Base-by-base conservation (phyloP, 2,329 filamentous ascomycete genomes). In the Beauveria scarabaeidicola region DNA sequence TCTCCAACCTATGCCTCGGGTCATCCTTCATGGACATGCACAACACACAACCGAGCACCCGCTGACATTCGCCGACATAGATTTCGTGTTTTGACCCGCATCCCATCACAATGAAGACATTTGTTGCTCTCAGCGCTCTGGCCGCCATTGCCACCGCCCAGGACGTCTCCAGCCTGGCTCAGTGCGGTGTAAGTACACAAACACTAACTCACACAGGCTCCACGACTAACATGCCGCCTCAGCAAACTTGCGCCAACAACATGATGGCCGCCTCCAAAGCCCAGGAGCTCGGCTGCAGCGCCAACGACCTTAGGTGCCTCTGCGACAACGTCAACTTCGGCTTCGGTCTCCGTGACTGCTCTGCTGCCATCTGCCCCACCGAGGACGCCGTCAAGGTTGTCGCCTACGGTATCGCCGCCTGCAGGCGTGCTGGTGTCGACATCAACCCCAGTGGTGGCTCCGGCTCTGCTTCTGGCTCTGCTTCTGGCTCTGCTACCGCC, bases 301-400 rank as follows among this genome's bases (percentile, higher is more conserved):
- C 66, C 58, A 67, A 66, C 44, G 77, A 80, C 62, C 40, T 73
- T 46, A 65, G 66, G 52, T 82, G 80, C 69, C 73, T 81, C 15
- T 82, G 80, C 73, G 65, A 67, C 60, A 76, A 78, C 63, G 44
- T 63, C 48, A 66, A 79, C 72, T 82, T 80, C 69, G 65, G 71
- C 60, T 80, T 75, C 63, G 80, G 79, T 56, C 69, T 82, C 61
- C 77, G 74, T 61, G 80, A 82, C 73, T 82, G 80, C 71, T 75
- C 78, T 19, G 63, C 65, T 63, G 69, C 77, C 69, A 69, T 72
- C 48, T 81, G 79, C 72, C 59, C 64, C 61, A 60, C 65, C 15
- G 64, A 69, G 17, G 68, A 74, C 52, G 74, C 74, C 52, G 64
- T 68, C 38, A 63, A 69, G 46, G 74, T 71, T 59, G 67, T 81